Evolutionary conservation across 2,329 filamentous ascomycete species (phyloP), one percentile per base, ranked within the genome.

Genomic region (Aspergillus tamarii): DNA sequence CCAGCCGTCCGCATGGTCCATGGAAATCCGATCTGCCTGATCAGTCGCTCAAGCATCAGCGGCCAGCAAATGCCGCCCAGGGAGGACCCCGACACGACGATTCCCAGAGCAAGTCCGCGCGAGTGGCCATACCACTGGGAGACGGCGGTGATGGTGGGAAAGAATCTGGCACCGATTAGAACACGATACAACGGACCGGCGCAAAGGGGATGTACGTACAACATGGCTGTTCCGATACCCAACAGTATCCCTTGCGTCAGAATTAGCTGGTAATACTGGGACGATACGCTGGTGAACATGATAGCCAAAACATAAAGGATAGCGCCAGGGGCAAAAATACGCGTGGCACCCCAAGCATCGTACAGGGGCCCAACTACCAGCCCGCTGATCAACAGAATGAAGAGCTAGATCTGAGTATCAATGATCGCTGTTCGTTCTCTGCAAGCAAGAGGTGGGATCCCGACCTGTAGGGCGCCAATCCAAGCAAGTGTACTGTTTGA

Each of bases 311-410:
- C 57, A 14, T 50, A 59, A 14, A 43, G 68, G 64, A 85, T 78
- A 6, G 79, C 80, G 16, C 84, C 84, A 59, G 78, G 71, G 1
- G 83, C 39, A 3, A 86, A 72, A 0, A 90, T 76, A 48, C 78
- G 82, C 32, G 83, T 82, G 0, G 88, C 87, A 0, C 89, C 89
- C 64, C 86, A 85, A 61, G 81, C 84, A 70, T 91, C 89, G 67
- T 84, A 89, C 0, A 88, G 53, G 60, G 85, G 86, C 1, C 89
- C 89, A 16, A 87, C 82, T 4, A 90, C 69, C 0, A 87, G 86
- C 0, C 56, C 58, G 4, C 43, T 36, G 14, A 57, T 26, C 21
- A 64, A 59, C 34, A 64, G 36, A 26, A 66, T 57, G 34, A 64
- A 66, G 28, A 64, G 30, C 30, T 32, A 32, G 30, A 32, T 32